phyloP scores from a whole-genome alignment of 2,329 filamentous ascomycete species.

The Talaromyces sp. region DNA sequence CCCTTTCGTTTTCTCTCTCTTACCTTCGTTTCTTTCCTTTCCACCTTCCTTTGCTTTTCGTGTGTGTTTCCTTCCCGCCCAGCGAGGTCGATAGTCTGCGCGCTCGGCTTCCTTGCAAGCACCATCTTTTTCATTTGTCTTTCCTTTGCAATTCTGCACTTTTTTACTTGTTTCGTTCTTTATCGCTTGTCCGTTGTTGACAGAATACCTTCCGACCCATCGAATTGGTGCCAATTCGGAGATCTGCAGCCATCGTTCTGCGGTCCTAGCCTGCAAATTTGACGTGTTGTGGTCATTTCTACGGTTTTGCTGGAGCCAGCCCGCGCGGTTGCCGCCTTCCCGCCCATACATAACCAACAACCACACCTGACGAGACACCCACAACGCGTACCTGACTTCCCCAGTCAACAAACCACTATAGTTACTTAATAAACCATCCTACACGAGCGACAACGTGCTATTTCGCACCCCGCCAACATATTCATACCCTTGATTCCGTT shows the following conservation, averaged over 20 bases:
- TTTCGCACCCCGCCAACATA: background rate
- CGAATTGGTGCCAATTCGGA: background rate
- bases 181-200: background rate
- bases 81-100: slow-evolving; percentile 27
- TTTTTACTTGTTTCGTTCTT: background rate
- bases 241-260: background rate
- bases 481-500: slow-evolving; percentile 5
- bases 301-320: slow-evolving; percentile 14
- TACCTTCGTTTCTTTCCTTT: slow-evolving; percentile 28
- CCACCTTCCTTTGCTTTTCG: slow-evolving; percentile 30
- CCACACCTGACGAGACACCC: slow-evolving; percentile 4
- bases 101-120: slow-evolving; percentile 21
- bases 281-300: slow-evolving; percentile 15
- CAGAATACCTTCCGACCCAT: background rate
- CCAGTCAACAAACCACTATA: slow-evolving; percentile 13
- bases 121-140: slow-evolving; percentile 19
- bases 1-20: slow-evolving; percentile 24
- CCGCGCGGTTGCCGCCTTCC: slow-evolving; percentile 18
- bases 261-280: slow-evolving; percentile 3
- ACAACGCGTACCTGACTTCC: slow-evolving; percentile 20
- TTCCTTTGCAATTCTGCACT: slow-evolving; percentile 7
- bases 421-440: background rate
- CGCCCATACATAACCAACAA: background rate
- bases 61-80: slow-evolving; percentile 34
- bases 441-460: background rate